A percentile compares a stretch with the other conserved stretches of the same genome.
Evolutionary conservation across 2,329 filamentous ascomycete species (phyloP).

Genomic region (Didymella segeticola): DNA sequence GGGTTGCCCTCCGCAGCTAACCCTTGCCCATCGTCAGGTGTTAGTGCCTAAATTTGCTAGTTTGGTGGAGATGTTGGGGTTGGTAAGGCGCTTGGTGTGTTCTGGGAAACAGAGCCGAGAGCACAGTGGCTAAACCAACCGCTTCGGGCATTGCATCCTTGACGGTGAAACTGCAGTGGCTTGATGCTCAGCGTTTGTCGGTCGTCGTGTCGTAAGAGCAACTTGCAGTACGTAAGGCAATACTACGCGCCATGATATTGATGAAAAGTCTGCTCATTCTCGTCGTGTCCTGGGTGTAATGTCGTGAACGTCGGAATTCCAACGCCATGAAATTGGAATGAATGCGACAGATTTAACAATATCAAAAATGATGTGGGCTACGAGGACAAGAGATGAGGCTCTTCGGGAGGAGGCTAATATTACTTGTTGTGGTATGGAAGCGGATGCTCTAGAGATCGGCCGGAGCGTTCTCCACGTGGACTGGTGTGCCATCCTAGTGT

Average conservation of each 20-base stretch:
- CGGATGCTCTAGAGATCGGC: not conserved
- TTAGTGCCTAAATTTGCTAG: slow-evolving; percentile 22
- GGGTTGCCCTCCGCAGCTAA: slow-evolving; percentile 1
- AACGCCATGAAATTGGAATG: not conserved
- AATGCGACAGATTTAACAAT: not conserved
- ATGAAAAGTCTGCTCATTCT: not conserved
- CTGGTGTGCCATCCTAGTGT: not conserved
- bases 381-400: not conserved
- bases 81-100: slow-evolving; percentile 4
- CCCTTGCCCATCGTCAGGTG: slow-evolving; percentile 12
- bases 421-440: slow-evolving; percentile 2
- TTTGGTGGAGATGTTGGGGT: slow-evolving; percentile 20
- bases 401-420: slow-evolving; percentile 2
- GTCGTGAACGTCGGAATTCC: not conserved
- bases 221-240: slow-evolving; percentile 13
- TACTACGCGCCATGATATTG: slow-evolving; percentile 2
- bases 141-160: slow-evolving; percentile 5
- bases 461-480: not conserved
- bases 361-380: not conserved
- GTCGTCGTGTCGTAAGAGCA: not conserved
- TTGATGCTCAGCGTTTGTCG: slow-evolving; percentile 1
- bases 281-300: not conserved
- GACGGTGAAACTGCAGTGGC: slow-evolving; percentile 7
- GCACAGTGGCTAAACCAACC: slow-evolving; percentile 1
- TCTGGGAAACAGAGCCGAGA: slow-evolving; percentile 7